Percentiles rank a stretch among this genome's conserved stretches.
phyloP scores from a whole-genome alignment of 352 stramenopile genomes.

The Globisporangium parvum region DNA sequence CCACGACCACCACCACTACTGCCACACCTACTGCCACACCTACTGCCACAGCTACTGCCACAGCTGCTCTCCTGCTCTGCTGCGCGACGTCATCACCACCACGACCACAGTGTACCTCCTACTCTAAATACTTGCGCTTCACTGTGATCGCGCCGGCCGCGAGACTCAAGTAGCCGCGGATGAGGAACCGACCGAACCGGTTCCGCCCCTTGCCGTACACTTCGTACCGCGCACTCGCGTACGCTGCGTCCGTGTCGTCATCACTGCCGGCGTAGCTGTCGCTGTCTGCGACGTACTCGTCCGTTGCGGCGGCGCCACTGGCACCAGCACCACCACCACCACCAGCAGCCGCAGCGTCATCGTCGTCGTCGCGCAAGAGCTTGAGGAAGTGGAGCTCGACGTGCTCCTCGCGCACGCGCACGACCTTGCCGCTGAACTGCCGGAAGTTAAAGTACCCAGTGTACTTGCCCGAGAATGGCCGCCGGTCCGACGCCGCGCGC shows the following conservation, averaged over 20 bases:
- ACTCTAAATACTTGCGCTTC: slow-evolving; percentile 55
- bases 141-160: slow-evolving; percentile 38
- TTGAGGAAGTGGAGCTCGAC: slow-evolving; percentile 65
- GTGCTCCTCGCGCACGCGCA: slow-evolving; percentile 55
- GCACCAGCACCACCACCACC: too few species aligned
- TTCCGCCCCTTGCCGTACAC: slow-evolving; percentile 70
- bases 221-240: slow-evolving; percentile 28
- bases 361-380: slow-evolving; percentile 19
- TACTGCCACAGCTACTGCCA: neutral
- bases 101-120: neutral
- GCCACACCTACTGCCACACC: neutral
- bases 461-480: slow-evolving; percentile 62
- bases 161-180: slow-evolving; percentile 53
- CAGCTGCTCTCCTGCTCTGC: neutral
- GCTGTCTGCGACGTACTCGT: slow-evolving; percentile 6
- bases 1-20: neutral
- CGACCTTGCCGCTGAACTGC: slow-evolving; percentile 53
- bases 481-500: slow-evolving; percentile 24
- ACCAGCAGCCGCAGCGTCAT: slow-evolving; percentile 8
- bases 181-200: slow-evolving; percentile 58
- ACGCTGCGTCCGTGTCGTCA: slow-evolving; percentile 18
- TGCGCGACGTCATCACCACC: neutral
- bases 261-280: slow-evolving; percentile 20
- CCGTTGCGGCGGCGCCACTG: too few species aligned
- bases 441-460: slow-evolving; percentile 65